Base-by-base conservation (phyloP, 352 stramenopile species). In the Pythium aphanidermatum region DNA sequence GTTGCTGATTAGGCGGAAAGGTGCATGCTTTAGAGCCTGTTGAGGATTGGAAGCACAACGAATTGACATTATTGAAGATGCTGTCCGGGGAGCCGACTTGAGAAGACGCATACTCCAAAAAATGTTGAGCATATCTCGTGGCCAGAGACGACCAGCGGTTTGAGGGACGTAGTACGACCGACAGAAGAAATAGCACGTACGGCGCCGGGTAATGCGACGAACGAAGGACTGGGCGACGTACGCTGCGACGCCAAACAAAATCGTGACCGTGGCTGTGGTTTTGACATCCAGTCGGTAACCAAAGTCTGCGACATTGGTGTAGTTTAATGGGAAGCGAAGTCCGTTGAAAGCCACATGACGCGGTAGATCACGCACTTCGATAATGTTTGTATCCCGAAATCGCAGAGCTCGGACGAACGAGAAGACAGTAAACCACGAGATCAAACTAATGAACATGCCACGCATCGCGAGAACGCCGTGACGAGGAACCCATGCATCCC, bases 131-230 rank as follows among this genome's bases (percentile, higher is more conserved):
- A 30, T 9, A 0, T 29, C 29, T 14, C 16, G 17, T 7, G 42
- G 11, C 58, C 62, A 71, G 4, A 71, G 26, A 2, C 17, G 58
- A n/a, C 46, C 36, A 11, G 58, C 54, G 13, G 47, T 64, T 16
- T 41, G 35, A 14, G 61, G 61, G 8, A 67, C 16, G 48, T 60
- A 60, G 25, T 49, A 39, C 2, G 51, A 48, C 12, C 44, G 32
- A 3, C 36, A 55, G 8, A 42, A 32, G 8, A 63, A 40, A 3
- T 43, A 16, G 17, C 16, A 37, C 16, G 20, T 54, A 8, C 13
- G 20, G 10, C 19, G 42, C 1, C 44, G 25, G 5, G 51, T 45
- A 3, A 46, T 4, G 12, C 44, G 14, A 1, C 20, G 23, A 3
- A 60, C 19, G 7, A 46, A 10, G n/a, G n/a, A n/a, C n/a, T n/a